Evolutionary conservation across 2,329 filamentous ascomycete genomes (phyloP).

Genomic region (Ophiostoma quercus): DNA sequence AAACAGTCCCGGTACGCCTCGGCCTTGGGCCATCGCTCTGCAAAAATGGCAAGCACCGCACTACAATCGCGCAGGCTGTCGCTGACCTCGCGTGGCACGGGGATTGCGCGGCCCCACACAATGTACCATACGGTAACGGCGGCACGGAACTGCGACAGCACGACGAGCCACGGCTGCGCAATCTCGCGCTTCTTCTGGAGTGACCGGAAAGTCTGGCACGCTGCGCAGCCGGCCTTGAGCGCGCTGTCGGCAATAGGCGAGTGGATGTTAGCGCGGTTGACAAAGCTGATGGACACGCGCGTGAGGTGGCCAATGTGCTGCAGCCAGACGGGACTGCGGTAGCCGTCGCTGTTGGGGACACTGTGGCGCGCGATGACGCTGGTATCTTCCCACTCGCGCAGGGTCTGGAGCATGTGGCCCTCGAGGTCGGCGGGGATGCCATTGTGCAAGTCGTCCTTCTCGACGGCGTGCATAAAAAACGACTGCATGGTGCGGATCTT

Average conservation of each 20-base stretch:
- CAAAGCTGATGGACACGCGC: slow-evolving; percentile 18
- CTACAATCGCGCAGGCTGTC: slow-evolving; percentile 37
- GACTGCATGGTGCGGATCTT: slow-evolving; percentile 19
- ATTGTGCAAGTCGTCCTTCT: slow-evolving; percentile 9
- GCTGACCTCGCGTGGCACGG: slow-evolving; percentile 16
- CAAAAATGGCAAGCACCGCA: slow-evolving; percentile 36
- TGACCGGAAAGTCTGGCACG: slow-evolving; percentile 16
- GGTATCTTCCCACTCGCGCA: slow-evolving; percentile 20
- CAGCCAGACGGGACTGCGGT: slow-evolving; percentile 19
- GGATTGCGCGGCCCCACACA: slow-evolving; percentile 18
- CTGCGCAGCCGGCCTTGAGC: slow-evolving; percentile 13
- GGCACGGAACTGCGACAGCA: slow-evolving; percentile 20
- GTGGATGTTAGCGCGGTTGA: slow-evolving; percentile 8
- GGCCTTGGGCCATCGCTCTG: slow-evolving; percentile 36
- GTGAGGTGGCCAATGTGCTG: slow-evolving; percentile 23
- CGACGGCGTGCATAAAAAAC: slow-evolving; percentile 13
- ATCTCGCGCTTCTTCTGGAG: slow-evolving; percentile 20
- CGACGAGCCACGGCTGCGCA: slow-evolving; percentile 21
- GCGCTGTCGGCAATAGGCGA: slow-evolving; percentile 13
- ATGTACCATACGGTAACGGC: slow-evolving; percentile 23
- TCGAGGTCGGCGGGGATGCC: slow-evolving; percentile 16
- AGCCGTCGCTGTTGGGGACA: slow-evolving; percentile 20
- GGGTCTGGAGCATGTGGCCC: slow-evolving; percentile 10
- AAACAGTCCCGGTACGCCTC: slow-evolving; percentile 37
- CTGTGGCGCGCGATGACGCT: slow-evolving; percentile 19